These are phyloP conservation scores for Fusarium solani-melongenae DNA, from an alignment of 2,329 filamentous ascomycete genomes.

Conservation along the genomic window DNA sequence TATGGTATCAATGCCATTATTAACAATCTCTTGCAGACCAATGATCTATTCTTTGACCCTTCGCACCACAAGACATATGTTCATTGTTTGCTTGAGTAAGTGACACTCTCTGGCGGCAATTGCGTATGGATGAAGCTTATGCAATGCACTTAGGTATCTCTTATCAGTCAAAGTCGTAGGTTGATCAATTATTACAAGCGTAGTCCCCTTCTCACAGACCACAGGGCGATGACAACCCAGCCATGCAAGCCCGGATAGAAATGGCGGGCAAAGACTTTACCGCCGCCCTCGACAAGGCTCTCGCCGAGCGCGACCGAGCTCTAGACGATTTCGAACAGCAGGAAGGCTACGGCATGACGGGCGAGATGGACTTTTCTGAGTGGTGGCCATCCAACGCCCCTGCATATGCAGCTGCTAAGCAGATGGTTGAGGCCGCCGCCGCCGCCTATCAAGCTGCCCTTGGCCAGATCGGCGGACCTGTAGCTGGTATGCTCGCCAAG, in stretches of 20 bases:
- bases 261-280: slow-evolving; percentile 9
- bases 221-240: slow-evolving; percentile 13
- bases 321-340: slow-evolving; percentile 24
- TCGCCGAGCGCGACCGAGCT: slow-evolving; percentile 22
- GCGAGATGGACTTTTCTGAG: slow-evolving; percentile 24
- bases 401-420: slow-evolving; percentile 18
- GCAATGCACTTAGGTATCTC: slow-evolving; percentile 5
- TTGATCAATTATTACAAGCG: rapidly evolving
- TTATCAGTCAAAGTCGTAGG: slow-evolving; percentile 30
- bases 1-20: slow-evolving; percentile 29
- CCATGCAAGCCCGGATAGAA: not conserved
- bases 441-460: slow-evolving; percentile 18
- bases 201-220: not conserved
- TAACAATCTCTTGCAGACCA: slow-evolving; percentile 29
- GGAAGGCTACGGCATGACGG: slow-evolving; percentile 11
- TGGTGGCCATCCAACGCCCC: slow-evolving; percentile 31
- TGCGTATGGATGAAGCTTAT: not conserved
- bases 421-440: slow-evolving; percentile 17
- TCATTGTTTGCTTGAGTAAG: slow-evolving; percentile 30
- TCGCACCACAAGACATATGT: slow-evolving; percentile 33
- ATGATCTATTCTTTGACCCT: slow-evolving; percentile 31
- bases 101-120: rapidly evolving
- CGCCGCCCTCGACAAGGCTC: slow-evolving; percentile 14
- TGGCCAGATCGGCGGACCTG: slow-evolving; percentile 9
- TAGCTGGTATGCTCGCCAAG: slow-evolving; percentile 2